Base-by-base conservation (phyloP, 352 stramenopile genomes). In the Discostella stelligera region DNA sequence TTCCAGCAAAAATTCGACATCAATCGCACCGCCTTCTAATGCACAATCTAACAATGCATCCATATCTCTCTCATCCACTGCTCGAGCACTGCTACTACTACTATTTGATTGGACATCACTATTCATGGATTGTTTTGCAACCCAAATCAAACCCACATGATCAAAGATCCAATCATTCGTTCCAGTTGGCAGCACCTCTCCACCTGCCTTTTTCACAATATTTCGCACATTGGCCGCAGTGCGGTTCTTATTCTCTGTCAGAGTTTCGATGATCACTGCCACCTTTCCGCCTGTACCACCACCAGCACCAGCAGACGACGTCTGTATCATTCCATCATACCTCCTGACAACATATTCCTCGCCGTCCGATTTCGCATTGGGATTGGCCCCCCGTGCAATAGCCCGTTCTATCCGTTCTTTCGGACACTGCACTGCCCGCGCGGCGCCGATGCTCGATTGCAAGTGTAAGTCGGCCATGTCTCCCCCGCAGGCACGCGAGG, bases 201-300 rank as follows among this genome's bases (percentile, higher is more conserved):
- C 84, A 61, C 79, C 82, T 54, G 54, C 52, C 58, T 85, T 89
- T 21, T 44, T 86, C 27, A 90, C 64, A 41, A 84, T 66, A 72
- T 82, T 58, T 11, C 84, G 74, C 7, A 90, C 74, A 63, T 87
- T 80, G 16, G 79, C 77, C 16, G 79, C 79, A 16, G 84, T 89
- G 23, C 84, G 71, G 74, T 90, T 90, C n/a, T 61, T 84, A 75
- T 90, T 90, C 27, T 90, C 84, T 4, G 84, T 81, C 30, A 90
- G 59, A 9, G 84, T 78, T 74, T 82, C 79, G 0, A 89, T 62
- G 37, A 90, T 85, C 14, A 82, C 79, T 14, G 75, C 79, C 13
- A 90, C 66, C 56, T 87, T 86, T 3, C 70, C 73, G 37, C 71
- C 65, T 53, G 50, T 61, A 7, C 73, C 62, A 49, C 13, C 71